phyloP scores from a whole-genome alignment of 2,329 filamentous ascomycete genomes.

The Hymenoscyphus scutula region DNA sequence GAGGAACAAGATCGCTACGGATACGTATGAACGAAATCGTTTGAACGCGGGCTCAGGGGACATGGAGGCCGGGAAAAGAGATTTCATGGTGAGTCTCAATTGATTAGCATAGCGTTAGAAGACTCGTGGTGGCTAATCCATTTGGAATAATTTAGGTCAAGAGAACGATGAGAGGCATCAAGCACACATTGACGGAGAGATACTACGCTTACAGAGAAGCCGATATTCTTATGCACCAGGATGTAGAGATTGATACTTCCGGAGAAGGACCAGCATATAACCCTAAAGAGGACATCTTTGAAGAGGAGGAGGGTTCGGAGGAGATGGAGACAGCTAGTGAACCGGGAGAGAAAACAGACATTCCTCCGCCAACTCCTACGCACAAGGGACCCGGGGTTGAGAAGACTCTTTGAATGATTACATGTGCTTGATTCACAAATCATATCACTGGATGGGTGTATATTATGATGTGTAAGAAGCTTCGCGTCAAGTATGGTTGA shows the following conservation, averaged over 20 bases:
- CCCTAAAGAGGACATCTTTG: conserved; percentile 29
- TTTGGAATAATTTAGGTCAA: conserved; percentile 60
- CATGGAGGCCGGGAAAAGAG: conserved; percentile 61
- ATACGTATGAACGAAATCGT: conserved; percentile 64
- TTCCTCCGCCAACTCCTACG: neutral
- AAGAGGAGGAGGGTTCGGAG: conserved; percentile 34
- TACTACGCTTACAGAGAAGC: conserved; percentile 87
- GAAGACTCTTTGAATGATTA: neutral
- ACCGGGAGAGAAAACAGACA: conserved; percentile 15
- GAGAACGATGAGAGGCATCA: conserved; percentile 77
- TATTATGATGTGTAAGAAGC: neutral
- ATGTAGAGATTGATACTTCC: conserved; percentile 60
- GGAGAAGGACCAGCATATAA: conserved; percentile 33
- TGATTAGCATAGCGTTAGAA: neutral
- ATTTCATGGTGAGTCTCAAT: conserved; percentile 58
- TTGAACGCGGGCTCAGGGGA: conserved; percentile 72
- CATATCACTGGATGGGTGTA: neutral
- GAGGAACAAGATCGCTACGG: conserved; percentile 83
- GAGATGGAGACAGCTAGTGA: conserved; percentile 24
- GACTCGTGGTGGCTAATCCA: neutral
- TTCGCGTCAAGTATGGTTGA: neutral
- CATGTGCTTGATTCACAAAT: neutral
- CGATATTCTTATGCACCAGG: conserved; percentile 59
- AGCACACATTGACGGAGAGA: conserved; percentile 80
- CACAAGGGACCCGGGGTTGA: neutral